Evolutionary conservation across 768 basidiomycete species (phyloP), one percentile per base, ranked within the genome.

Genomic region (Psilocybe tampanensis): DNA sequence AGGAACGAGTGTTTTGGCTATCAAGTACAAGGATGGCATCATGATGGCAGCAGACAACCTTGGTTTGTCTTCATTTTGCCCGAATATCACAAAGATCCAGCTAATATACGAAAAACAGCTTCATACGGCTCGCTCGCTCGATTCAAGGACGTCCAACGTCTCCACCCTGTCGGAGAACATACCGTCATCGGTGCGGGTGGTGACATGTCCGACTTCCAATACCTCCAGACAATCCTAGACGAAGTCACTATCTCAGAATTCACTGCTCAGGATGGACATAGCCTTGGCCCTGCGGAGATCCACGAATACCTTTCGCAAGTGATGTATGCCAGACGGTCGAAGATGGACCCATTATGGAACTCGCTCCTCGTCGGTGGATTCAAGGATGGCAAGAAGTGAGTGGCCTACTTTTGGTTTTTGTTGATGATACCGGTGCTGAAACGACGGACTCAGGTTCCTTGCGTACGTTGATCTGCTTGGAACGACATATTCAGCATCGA

Each of bases 31-130:
- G 73, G 94, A 93, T 66, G 97, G 97, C 8, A 85, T 99, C 62
- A 96, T 99, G 92, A 87, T 99, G 81, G 95, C 97, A 26, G 95
- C 97, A 34, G 97, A 99, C 79, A 98, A 90, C 67, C 89, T 98
- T 49, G 95, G 95, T 95, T 60, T 54, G 83, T 71, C 39, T 50
- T 56, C 29, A 29, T 29, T 5, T 11, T n/a, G 11, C 11, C 9
- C 2, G 0, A 29, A 5, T 6, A 12, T 1, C 8, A 9, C 17
- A 3, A 7, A 22, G 3, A 21, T 13, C 2, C 13, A 13, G 2
- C 23, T 45, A n/a, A 45, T 22, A 24, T 18, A 32, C 23, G 13
- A 29, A 18, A 34, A 21, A 34, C 56, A 94, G 95, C 94, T 11
- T 98, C 97, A 0, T 98, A 98, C 66, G 96, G 97, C 59, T 98